Conservation (phyloP, 345 rosid genomes). For the Erucastrum elatum region DNA sequence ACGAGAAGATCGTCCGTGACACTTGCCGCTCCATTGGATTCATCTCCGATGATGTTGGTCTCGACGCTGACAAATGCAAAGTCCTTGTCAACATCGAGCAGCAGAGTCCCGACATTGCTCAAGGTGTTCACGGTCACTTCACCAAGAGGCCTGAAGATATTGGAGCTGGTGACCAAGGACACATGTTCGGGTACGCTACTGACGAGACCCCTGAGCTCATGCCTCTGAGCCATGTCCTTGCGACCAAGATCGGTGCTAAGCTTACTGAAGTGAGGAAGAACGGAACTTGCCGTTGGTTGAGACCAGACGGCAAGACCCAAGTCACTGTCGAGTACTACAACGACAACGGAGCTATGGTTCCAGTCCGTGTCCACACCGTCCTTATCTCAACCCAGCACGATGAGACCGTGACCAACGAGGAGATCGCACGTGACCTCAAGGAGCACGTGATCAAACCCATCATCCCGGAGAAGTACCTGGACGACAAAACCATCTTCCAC, state of each 20-base stretch:
- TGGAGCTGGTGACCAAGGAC: conserved; percentile 46
- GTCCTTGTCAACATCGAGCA: neutral
- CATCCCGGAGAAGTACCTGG: neutral
- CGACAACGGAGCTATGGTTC: conserved; percentile 44
- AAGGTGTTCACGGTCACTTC: neutral
- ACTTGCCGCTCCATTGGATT: conserved; percentile 46
- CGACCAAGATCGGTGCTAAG: conserved; percentile 44
- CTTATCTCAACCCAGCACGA: conserved; percentile 45
- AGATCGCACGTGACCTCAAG: conserved; percentile 44
- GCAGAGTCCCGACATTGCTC: neutral
- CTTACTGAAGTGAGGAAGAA: conserved; percentile 37
- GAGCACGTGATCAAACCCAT: conserved; percentile 1
- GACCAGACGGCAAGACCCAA: conserved; percentile 46
- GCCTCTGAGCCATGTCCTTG: conserved; percentile 45
- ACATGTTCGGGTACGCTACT: neutral
- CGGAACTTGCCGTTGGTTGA: conserved; percentile 44
- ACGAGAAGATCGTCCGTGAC: conserved; percentile 46
- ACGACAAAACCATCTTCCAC: conserved; percentile 41
- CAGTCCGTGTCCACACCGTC: conserved; percentile 45
- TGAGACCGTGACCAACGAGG: conserved; percentile 44
- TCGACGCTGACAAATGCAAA: conserved; percentile 39
- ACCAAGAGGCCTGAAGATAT: conserved; percentile 37
- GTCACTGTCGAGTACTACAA: conserved; percentile 47
- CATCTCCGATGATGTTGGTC: conserved; percentile 45
- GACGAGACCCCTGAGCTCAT: conserved; percentile 30